Conservation (phyloP, 2,329 filamentous ascomycete species). For the Endocalyx cinctus region DNA sequence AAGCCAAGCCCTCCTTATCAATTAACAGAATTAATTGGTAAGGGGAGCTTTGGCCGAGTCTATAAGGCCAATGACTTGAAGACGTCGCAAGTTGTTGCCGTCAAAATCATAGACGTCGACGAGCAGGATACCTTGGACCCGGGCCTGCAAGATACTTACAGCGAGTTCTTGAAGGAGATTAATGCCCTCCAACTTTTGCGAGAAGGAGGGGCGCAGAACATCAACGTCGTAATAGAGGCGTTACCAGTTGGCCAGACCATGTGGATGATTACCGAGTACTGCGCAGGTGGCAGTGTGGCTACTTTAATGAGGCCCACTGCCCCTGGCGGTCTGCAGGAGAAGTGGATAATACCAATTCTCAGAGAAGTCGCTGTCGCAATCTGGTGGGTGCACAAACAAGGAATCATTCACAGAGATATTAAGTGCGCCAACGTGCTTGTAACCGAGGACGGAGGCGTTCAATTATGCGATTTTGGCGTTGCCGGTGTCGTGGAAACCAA, state of each 20-base stretch:
- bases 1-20: constrained; percentile 61
- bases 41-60: constrained; percentile 69
- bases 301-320: constrained; percentile 66
- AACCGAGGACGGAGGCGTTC: constrained; percentile 70
- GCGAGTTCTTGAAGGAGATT: constrained; percentile 66
- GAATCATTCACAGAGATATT: constrained; percentile 67
- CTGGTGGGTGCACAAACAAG: constrained; percentile 62
- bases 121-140: constrained; percentile 66
- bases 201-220: constrained; percentile 69
- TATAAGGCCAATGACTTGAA: constrained; percentile 56
- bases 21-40: constrained; percentile 70
- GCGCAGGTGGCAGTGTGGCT: constrained; percentile 76
- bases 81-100: constrained; percentile 56
- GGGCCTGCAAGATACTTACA: constrained; percentile 61
- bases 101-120: constrained; percentile 84
- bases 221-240: constrained; percentile 78
- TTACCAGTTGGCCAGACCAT: constrained; percentile 73
- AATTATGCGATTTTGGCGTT: constrained; percentile 82
- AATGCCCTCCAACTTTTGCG: constrained; percentile 67
- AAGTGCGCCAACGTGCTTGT: constrained; percentile 78
- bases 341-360: constrained; percentile 64
- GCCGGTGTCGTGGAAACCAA: constrained; percentile 73
- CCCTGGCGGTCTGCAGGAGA: constrained; percentile 62
- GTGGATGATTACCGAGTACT: constrained; percentile 87
- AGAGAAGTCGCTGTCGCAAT: constrained; percentile 63